Evolutionary conservation across 768 basidiomycete species (phyloP).

Genomic region (Xanthoconium stramineum): DNA sequence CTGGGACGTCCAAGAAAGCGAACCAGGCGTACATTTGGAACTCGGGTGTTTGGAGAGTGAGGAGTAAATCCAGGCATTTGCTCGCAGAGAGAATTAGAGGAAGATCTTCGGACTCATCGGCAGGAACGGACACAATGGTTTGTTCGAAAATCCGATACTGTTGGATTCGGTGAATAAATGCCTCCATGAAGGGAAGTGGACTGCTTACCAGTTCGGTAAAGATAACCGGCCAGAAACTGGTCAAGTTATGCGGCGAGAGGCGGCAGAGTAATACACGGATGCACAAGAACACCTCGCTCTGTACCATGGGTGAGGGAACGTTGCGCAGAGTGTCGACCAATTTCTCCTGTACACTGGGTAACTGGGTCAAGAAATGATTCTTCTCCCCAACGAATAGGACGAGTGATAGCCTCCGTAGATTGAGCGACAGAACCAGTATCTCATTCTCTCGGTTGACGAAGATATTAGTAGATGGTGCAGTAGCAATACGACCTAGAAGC

Average conservation of each 20-base stretch:
- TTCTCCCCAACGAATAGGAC: constrained; percentile 84
- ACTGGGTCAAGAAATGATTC: constrained; percentile 84
- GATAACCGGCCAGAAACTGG: constrained; percentile 96
- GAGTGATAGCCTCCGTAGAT: constrained; percentile 83
- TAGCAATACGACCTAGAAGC: constrained; percentile 66
- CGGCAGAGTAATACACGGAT: constrained; percentile 89
- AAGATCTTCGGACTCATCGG: constrained; percentile 83
- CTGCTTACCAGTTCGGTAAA: constrained; percentile 80
- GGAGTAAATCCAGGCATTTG: constrained; percentile 91
- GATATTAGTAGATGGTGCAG: constrained; percentile 89
- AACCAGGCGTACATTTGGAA: constrained; percentile 79
- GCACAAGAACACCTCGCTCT: constrained; percentile 93
- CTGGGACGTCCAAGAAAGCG: background rate
- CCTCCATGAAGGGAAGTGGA: background rate
- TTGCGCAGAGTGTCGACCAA: constrained; percentile 89
- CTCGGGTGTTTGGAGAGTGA: constrained; percentile 92
- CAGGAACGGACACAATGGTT: constrained; percentile 62
- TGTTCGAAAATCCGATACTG: constrained; percentile 92
- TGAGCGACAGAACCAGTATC: constrained; percentile 81
- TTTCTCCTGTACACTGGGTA: constrained; percentile 96
- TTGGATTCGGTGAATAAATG: background rate
- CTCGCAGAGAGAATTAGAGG: constrained; percentile 82
- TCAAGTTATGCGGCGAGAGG: constrained; percentile 84
- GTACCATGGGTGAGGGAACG: constrained; percentile 76
- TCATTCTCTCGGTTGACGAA: constrained; percentile 96